Evolutionary conservation across 345 rosid genomes (phyloP).

Genomic region (Arabis alpina): DNA sequence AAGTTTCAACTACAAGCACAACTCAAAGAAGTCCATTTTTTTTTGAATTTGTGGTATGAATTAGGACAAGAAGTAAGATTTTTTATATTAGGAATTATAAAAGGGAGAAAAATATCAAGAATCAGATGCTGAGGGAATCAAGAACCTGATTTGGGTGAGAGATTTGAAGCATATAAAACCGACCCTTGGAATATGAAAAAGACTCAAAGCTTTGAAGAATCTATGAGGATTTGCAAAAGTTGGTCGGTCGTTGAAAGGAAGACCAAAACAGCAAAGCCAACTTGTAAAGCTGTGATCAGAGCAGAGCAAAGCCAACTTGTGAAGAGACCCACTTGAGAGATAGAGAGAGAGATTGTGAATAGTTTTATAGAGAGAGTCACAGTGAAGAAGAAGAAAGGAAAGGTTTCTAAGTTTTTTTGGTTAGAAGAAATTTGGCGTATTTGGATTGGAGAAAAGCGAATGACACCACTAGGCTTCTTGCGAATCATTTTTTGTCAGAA

Average conservation of each 20-base stretch:
- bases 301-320: background rate
- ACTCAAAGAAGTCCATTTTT: constrained; percentile 23
- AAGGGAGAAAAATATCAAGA: constrained; percentile 34
- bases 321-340: constrained; percentile 31
- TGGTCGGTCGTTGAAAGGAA: constrained; percentile 36
- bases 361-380: constrained; percentile 35
- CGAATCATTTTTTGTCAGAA: constrained; percentile 15
- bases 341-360: constrained; percentile 22
- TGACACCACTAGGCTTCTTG: constrained; percentile 39
- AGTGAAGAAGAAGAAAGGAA: constrained; percentile 10
- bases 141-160: constrained; percentile 46
- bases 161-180: constrained; percentile 40
- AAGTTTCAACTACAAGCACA: constrained; percentile 21
- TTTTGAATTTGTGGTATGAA: constrained; percentile 25
- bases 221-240: constrained; percentile 42
- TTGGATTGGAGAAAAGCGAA: constrained; percentile 36
- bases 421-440: constrained; percentile 31
- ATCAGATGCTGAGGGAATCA: constrained; percentile 40
- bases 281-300: constrained; percentile 7
- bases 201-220: constrained; percentile 41
- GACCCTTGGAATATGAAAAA: constrained; percentile 41
- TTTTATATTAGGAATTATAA: constrained; percentile 33
- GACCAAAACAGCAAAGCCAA: constrained; percentile 34
- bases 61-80: constrained; percentile 23
- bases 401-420: background rate